Evolutionary conservation across 257 asterid genomes (phyloP).

Genomic region (Gentiana macrophylla): DNA sequence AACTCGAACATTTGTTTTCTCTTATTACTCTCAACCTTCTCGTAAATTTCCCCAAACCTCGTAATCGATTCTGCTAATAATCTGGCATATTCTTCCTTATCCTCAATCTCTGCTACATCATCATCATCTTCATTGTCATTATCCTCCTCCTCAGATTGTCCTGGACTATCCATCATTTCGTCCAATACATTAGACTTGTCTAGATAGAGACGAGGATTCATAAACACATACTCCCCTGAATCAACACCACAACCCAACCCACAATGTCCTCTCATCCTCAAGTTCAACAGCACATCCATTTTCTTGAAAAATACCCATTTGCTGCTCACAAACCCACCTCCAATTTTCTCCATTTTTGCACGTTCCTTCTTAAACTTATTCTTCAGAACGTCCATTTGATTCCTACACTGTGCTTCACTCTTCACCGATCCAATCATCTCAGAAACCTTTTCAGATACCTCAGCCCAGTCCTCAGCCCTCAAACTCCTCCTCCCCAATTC

Average conservation of each 20-base stretch:
- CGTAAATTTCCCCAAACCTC: slow-evolving; percentile 68
- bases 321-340: slow-evolving; percentile 47
- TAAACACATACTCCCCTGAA: slow-evolving; percentile 81
- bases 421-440: slow-evolving; percentile 53
- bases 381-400: slow-evolving; percentile 58
- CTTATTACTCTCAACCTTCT: slow-evolving; percentile 74
- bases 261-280: slow-evolving; percentile 37
- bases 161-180: slow-evolving; percentile 91
- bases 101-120: slow-evolving; percentile 15
- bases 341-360: slow-evolving; percentile 39
- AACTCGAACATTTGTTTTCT: slow-evolving; percentile 74
- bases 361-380: slow-evolving; percentile 73
- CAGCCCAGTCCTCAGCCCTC: slow-evolving; percentile 66
- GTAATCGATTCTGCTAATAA: slow-evolving; percentile 63
- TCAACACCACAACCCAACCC: slow-evolving; percentile 84
- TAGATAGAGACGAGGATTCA: slow-evolving; percentile 65
- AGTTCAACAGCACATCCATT: slow-evolving; percentile 61
- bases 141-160: slow-evolving; percentile 51
- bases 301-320: slow-evolving; percentile 81
- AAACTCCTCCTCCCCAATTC: slow-evolving; percentile 65
- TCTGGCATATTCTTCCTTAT: slow-evolving; percentile 38
- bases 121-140: slow-evolving; percentile 26
- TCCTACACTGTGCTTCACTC: slow-evolving; percentile 50
- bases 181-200: slow-evolving; percentile 70
- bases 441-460: slow-evolving; percentile 54